phyloP scores from a whole-genome alignment of 1,284 basidiomycete genomes.

The Schizophyllum amplum region DNA sequence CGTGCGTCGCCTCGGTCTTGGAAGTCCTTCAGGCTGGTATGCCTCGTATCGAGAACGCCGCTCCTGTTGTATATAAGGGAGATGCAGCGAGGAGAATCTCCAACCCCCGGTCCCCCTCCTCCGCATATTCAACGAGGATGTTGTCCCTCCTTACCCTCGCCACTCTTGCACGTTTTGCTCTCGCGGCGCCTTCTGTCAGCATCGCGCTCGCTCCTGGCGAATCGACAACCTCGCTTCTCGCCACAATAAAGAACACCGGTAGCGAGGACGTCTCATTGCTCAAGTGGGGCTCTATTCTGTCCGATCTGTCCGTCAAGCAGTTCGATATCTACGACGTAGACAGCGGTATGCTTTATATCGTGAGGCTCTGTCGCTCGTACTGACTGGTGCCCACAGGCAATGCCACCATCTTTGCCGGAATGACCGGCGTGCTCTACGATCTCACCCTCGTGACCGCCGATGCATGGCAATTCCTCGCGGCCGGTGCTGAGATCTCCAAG shows the following conservation, averaged over 20 bases:
- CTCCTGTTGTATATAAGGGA: too few relatives aligned
- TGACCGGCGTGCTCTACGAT: not conserved
- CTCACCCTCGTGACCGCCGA: not conserved
- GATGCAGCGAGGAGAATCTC: too few relatives aligned
- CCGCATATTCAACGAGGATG: too few relatives aligned
- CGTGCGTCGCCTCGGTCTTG: too few relatives aligned
- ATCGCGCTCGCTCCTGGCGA: not conserved
- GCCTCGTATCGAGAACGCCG: too few relatives aligned
- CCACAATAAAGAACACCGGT: not conserved
- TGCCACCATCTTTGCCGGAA: not conserved
- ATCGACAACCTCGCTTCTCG: not conserved
- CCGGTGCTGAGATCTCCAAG: not conserved
- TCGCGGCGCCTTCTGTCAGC: not conserved
- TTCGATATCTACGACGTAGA: not conserved
- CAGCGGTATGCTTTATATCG: not conserved
- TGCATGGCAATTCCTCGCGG: not conserved
- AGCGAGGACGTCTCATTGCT: not conserved
- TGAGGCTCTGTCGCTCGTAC: not conserved
- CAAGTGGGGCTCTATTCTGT: not conserved
- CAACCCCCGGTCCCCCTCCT: too few relatives aligned
- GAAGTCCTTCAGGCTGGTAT: too few relatives aligned
- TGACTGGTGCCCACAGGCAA: not conserved
- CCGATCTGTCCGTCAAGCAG: not conserved
- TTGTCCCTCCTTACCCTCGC: not conserved
- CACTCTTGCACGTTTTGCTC: not conserved